phyloP scores from a whole-genome alignment of 2,329 filamentous ascomycete species.

The Colletotrichum horii region DNA sequence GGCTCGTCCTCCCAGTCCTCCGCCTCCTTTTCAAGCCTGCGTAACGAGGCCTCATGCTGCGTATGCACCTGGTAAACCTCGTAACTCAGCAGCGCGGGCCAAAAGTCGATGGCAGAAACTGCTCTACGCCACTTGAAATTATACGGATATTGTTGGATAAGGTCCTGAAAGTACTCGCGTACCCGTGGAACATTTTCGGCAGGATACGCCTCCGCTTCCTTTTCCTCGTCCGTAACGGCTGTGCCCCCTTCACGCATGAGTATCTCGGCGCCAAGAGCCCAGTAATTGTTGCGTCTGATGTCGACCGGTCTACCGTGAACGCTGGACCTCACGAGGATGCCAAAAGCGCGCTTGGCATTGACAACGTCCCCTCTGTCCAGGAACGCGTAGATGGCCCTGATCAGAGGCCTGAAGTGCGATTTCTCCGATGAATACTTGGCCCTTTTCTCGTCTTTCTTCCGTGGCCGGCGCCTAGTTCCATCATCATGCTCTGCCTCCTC shows the following conservation, averaged over 20 bases:
- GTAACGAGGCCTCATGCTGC: constrained; percentile 55
- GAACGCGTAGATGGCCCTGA: constrained; percentile 72
- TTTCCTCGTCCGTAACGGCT: constrained; percentile 11
- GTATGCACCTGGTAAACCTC: constrained; percentile 79
- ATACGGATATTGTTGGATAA: constrained; percentile 80
- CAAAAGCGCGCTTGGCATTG: constrained; percentile 77
- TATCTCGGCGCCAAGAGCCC: constrained; percentile 87
- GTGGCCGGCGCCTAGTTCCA: constrained; percentile 4
- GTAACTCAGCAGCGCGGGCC: constrained; percentile 78
- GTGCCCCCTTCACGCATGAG: constrained; percentile 65
- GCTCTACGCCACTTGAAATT: constrained; percentile 62
- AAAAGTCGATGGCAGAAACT: constrained; percentile 76
- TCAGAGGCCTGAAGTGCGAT: constrained; percentile 18
- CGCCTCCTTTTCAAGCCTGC: constrained; percentile 35
- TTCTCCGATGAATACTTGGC: constrained; percentile 18
- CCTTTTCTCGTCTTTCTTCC: constrained; percentile 23
- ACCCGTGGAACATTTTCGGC: constrained; percentile 51
- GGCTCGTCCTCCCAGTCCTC: constrained; percentile 34
- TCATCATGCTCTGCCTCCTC: constrained; percentile 17
- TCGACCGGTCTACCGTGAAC: constrained; percentile 66
- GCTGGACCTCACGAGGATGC: constrained; percentile 60
- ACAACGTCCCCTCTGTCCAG: constrained; percentile 73
- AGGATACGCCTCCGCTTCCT: constrained; percentile 23
- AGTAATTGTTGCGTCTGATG: constrained; percentile 71
- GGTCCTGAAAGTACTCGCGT: constrained; percentile 72